Evolutionary conservation across 495 filamentous ascomycete species (phyloP).

Genomic region (Parachaetomium inaequale): DNA sequence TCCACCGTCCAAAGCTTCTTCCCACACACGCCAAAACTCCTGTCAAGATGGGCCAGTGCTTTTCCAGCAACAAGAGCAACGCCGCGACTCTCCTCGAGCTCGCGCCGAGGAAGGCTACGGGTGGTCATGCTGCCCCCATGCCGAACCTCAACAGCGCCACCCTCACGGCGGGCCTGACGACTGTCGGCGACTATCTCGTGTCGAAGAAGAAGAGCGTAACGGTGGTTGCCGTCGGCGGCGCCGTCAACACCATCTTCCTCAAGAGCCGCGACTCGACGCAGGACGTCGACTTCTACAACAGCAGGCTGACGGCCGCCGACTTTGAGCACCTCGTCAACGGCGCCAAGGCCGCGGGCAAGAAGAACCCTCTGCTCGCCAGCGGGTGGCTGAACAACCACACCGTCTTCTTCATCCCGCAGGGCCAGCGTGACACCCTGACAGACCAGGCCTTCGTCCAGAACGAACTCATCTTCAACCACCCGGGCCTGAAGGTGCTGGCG

Average conservation of each 20-base stretch:
- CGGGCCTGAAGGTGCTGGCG: neutral
- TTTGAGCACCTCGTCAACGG: neutral
- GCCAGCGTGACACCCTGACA: neutral
- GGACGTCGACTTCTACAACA: slow-evolving; percentile 7
- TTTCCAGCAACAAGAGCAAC: slow-evolving; percentile 1
- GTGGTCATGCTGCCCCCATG: neutral
- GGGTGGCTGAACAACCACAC: neutral
- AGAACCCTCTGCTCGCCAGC: neutral
- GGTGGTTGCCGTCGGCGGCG: neutral
- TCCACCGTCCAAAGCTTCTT: neutral
- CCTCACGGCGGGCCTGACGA: neutral
- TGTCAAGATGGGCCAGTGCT: neutral
- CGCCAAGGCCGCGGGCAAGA: neutral
- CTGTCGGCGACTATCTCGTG: neutral
- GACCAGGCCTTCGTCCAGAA: neutral
- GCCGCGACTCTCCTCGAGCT: neutral
- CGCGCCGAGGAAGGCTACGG: neutral
- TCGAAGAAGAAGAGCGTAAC: neutral
- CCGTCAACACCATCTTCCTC: neutral
- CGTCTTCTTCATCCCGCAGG: slow-evolving; percentile 1
- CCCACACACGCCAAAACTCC: neutral
- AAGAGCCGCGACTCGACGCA: neutral
- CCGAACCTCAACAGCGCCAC: neutral
- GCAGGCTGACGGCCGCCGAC: neutral
- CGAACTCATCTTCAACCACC: neutral